A percentile compares a stretch with the other conserved stretches of the same genome.
Conservation (phyloP, 2,329 filamentous ascomycete genomes). For the Apiospora arundinis region DNA sequence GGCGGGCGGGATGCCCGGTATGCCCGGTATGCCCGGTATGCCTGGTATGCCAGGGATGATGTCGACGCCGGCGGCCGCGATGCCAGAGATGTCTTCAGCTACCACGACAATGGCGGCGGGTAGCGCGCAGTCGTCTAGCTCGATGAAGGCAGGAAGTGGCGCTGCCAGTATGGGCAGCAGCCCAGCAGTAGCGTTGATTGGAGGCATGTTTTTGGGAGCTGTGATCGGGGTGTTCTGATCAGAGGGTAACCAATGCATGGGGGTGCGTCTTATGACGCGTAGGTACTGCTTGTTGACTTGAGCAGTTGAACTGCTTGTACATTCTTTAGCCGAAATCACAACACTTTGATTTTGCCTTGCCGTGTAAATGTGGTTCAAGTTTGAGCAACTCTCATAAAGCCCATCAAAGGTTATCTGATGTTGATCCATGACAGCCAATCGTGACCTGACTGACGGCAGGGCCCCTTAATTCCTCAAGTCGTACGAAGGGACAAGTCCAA, state of each 20-base stretch:
- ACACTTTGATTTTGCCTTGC: background rate
- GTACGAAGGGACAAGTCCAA: no score
- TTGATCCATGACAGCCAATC: no score
- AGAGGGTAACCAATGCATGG: background rate
- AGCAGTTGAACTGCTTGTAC: conserved; percentile 14
- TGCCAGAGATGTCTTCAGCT: background rate
- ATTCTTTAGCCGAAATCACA: background rate
- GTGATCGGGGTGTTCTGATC: background rate
- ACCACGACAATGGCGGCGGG: background rate
- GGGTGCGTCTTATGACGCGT: background rate
- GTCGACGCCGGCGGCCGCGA: background rate
- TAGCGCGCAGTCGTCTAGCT: background rate
- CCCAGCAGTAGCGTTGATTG: background rate
- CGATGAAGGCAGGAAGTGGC: background rate
- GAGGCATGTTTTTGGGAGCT: background rate
- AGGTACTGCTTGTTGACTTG: background rate
- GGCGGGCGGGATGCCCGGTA: background rate
- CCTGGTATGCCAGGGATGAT: background rate
- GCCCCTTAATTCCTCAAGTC: no score
- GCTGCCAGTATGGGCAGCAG: background rate
- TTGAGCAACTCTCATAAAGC: background rate
- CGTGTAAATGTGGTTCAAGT: no score
- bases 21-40: background rate
- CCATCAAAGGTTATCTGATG: no score
- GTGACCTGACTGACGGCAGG: no score